Percentiles rank a stretch among this genome's conserved stretches.
phyloP scores from a whole-genome alignment of 345 rosid species.

The Eucalyptus virginea region DNA sequence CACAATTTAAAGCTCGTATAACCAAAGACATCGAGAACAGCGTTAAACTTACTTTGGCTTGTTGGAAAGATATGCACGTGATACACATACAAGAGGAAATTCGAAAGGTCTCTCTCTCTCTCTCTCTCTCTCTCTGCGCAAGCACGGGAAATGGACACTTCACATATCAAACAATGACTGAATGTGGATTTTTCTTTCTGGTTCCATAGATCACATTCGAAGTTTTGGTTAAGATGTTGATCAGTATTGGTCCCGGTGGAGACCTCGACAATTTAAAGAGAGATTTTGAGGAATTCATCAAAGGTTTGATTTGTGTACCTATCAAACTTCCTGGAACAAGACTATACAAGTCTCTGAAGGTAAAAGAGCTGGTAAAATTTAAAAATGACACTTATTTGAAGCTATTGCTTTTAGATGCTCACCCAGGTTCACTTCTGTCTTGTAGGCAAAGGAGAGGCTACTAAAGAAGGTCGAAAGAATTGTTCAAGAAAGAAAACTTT shows the following conservation, averaged over 20 bases:
- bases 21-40: slow-evolving; percentile 45
- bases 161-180: background rate
- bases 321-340: slow-evolving; percentile 86
- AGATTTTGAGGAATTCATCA: slow-evolving; percentile 80
- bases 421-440: background rate
- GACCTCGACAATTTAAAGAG: slow-evolving; percentile 52
- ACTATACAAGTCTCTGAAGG: slow-evolving; percentile 80
- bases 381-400: background rate
- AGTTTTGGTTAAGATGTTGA: slow-evolving; percentile 60
- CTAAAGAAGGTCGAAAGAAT: slow-evolving; percentile 51
- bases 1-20: slow-evolving; percentile 55
- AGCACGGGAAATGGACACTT: background rate
- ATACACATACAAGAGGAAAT: slow-evolving; percentile 57
- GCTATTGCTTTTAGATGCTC: background rate
- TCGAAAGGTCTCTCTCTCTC: slow-evolving; percentile 40
- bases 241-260: slow-evolving; percentile 58
- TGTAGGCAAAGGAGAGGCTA: slow-evolving; percentile 75
- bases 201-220: slow-evolving; percentile 58
- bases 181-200: background rate
- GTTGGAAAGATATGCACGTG: slow-evolving; percentile 47
- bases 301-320: slow-evolving; percentile 87
- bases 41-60: slow-evolving; percentile 34
- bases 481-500: slow-evolving; percentile 43
- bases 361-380: background rate
- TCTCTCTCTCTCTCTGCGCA: background rate